phyloP scores from a whole-genome alignment of 768 basidiomycete species.

The Russula emetica region DNA sequence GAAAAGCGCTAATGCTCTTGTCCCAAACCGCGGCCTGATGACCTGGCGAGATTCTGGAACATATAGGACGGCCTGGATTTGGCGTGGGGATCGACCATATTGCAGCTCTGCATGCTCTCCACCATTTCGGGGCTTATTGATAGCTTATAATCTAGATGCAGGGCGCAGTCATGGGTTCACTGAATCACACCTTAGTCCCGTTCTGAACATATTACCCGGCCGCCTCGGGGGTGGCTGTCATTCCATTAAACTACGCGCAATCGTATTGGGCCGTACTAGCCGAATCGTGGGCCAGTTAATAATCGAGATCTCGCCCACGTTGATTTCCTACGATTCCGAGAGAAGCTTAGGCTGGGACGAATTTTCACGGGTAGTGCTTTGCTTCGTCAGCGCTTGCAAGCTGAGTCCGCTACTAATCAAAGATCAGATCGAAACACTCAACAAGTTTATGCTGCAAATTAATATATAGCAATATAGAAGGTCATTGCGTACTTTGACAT shows the following conservation, averaged over 20 bases:
- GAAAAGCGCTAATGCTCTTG: not conserved
- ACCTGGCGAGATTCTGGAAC: not conserved
- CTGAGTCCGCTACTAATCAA: too few relatives aligned
- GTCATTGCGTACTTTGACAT: slow-evolving; percentile 10
- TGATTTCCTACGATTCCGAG: not conserved
- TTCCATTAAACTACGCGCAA: not conserved
- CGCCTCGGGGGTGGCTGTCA: not conserved
- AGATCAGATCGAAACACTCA: not conserved
- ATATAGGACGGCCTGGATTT: not conserved
- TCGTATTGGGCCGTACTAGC: not conserved
- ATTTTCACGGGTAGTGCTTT: not conserved
- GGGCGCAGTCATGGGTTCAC: not conserved
- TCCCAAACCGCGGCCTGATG: not conserved
- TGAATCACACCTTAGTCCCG: not conserved
- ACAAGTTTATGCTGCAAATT: not conserved
- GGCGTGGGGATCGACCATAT: too few relatives aligned
- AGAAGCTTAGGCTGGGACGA: not conserved
- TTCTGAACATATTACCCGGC: not conserved
- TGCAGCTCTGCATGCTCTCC: not conserved
- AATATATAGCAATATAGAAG: not conserved
- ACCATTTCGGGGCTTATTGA: not conserved
- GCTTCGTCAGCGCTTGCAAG: not conserved
- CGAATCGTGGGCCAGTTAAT: not conserved
- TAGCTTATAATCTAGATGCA: not conserved
- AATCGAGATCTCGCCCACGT: not conserved